These are phyloP conservation scores for Ceratocystis eucalypticola DNA, from an alignment of 2,329 filamentous ascomycete genomes.

Conservation along the genomic window DNA sequence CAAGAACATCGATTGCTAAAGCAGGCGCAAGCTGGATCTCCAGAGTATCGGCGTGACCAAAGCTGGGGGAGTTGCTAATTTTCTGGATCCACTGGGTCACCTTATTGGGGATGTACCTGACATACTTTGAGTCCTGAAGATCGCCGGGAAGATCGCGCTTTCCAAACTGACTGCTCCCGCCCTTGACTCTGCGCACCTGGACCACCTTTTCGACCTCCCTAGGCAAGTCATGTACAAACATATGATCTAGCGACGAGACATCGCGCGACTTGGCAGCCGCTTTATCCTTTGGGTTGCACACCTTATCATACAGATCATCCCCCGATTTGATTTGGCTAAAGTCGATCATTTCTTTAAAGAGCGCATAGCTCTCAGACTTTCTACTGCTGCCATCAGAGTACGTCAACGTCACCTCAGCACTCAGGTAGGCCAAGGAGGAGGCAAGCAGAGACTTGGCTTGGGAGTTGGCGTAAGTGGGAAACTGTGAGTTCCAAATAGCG, in stretches of 20 bases:
- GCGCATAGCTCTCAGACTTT: constrained; percentile 24
- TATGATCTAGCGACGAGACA: constrained; percentile 11
- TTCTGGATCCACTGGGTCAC: neutral
- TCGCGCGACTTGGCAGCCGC: constrained; percentile 22
- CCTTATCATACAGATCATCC: constrained; percentile 28
- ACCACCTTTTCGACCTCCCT: constrained; percentile 13
- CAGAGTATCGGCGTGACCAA: neutral
- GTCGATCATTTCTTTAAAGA: constrained; percentile 23
- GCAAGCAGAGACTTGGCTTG: constrained; percentile 22
- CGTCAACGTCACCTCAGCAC: constrained; percentile 27
- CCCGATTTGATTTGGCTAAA: constrained; percentile 26
- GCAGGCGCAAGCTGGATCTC: neutral
- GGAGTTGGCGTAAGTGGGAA: constrained; percentile 23
- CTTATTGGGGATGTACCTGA: constrained; percentile 5
- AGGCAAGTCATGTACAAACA: constrained; percentile 25
- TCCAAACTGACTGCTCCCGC: constrained; percentile 8
- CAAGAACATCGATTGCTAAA: constrained; percentile 11
- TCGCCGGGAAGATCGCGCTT: constrained; percentile 5
- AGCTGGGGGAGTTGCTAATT: neutral
- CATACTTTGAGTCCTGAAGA: neutral
- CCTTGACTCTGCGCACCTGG: constrained; percentile 3
- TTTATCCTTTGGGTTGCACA: constrained; percentile 24
- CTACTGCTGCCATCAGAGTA: constrained; percentile 28
- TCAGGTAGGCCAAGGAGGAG: constrained; percentile 24
- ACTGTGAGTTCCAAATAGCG: constrained; percentile 30